Conservation (phyloP, 1,284 basidiomycete genomes). For the Marasmius sp. region DNA sequence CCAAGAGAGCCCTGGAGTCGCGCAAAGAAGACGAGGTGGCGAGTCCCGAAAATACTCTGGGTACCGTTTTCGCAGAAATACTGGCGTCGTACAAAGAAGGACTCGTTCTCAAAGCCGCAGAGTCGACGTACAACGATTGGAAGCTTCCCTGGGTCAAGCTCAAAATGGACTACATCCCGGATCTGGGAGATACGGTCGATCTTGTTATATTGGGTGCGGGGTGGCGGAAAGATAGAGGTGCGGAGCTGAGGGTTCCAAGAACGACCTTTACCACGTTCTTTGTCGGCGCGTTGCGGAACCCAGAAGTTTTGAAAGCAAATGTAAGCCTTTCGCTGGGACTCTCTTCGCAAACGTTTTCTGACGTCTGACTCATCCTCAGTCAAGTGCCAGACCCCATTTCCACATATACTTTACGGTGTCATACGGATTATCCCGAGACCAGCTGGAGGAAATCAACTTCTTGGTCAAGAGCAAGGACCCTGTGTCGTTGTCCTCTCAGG, state of each 20-base stretch:
- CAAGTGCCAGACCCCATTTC: constrained; percentile 53
- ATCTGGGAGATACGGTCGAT: constrained; percentile 79
- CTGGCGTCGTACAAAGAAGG: constrained; percentile 61
- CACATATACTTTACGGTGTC: constrained; percentile 72
- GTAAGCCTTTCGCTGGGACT: constrained; percentile 29
- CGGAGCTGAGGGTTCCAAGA: constrained; percentile 74
- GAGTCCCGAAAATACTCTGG: constrained; percentile 27
- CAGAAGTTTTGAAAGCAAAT: constrained; percentile 31
- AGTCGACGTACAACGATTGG: constrained; percentile 64
- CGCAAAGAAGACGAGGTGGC: constrained; percentile 21
- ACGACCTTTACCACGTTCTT: constrained; percentile 79
- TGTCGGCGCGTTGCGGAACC: constrained; percentile 57
- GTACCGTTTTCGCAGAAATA: constrained; percentile 48
- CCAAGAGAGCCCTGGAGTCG: constrained; percentile 20
- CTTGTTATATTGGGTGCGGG: constrained; percentile 73
- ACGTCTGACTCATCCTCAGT: constrained; percentile 27
- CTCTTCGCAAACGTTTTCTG: background rate
- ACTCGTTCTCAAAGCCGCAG: constrained; percentile 74
- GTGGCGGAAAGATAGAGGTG: constrained; percentile 77
- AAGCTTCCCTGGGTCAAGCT: constrained; percentile 78
- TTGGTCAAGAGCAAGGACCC: constrained; percentile 53
- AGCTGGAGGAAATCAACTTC: constrained; percentile 72
- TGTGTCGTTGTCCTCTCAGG: constrained; percentile 28
- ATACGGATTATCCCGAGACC: constrained; percentile 66
- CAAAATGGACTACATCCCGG: constrained; percentile 83